A percentile compares a stretch with the other conserved stretches of the same genome.
Conservation (phyloP, 2,329 filamentous ascomycete genomes). For the Rhinocladiella mackenziei region DNA sequence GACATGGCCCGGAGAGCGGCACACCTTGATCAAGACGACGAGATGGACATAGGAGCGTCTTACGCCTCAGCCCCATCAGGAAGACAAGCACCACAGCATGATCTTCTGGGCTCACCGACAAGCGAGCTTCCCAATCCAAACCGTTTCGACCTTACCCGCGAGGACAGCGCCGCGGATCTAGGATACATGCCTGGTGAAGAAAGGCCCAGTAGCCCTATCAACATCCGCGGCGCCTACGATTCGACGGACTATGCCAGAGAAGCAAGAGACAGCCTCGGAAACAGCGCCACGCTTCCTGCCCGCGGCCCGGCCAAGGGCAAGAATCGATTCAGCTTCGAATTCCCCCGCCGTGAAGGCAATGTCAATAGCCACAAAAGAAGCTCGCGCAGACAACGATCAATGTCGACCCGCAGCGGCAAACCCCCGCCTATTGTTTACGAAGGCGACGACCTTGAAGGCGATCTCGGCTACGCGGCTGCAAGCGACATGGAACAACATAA, state of each 20-base stretch:
- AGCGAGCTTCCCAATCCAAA: slow-evolving; percentile 69
- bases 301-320: slow-evolving; percentile 32
- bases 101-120: slow-evolving; percentile 61
- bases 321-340: slow-evolving; percentile 32
- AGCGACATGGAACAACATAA: slow-evolving; percentile 89
- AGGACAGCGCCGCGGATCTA: slow-evolving; percentile 38
- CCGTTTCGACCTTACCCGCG: slow-evolving; percentile 63
- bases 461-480: slow-evolving; percentile 89
- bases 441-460: slow-evolving; percentile 79
- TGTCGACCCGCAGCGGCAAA: slow-evolving; percentile 25
- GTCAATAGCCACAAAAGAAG: slow-evolving; percentile 45
- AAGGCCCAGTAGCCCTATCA: slow-evolving; percentile 37
- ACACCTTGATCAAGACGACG: slow-evolving; percentile 57
- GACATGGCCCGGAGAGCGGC: slow-evolving; percentile 66
- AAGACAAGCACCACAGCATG: slow-evolving; percentile 47
- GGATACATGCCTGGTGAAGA: slow-evolving; percentile 30
- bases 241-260: slow-evolving; percentile 26
- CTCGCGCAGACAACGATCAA: slow-evolving; percentile 19
- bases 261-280: slow-evolving; percentile 35
- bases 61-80: slow-evolving; percentile 52
- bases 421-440: slow-evolving; percentile 19
- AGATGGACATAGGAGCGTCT: slow-evolving; percentile 82
- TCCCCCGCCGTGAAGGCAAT: slow-evolving; percentile 65
- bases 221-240: slow-evolving; percentile 30
- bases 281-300: slow-evolving; percentile 37